phyloP scores from a whole-genome alignment of 2,329 filamentous ascomycete species.

The Aspergillus sergii region DNA sequence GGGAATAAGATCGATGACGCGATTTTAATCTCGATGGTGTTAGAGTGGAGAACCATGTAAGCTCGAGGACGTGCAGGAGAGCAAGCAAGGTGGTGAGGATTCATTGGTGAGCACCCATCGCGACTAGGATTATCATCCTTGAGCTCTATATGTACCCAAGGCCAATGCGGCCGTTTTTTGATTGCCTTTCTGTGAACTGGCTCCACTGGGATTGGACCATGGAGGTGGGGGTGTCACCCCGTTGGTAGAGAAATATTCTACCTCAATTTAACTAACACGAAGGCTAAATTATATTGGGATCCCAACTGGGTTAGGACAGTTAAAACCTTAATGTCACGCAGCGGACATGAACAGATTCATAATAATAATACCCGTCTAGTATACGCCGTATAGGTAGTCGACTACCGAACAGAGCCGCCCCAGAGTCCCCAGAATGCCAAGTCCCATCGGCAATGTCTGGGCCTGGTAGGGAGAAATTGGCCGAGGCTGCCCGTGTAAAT shows the following conservation, averaged over 20 bases:
- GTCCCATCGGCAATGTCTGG: conserved; percentile 10
- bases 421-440: conserved; percentile 11
- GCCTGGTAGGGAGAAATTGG: conserved; percentile 1
- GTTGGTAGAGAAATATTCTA: neutral
- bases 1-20: conserved; percentile 36
- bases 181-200: neutral
- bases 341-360: neutral
- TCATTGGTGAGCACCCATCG: neutral
- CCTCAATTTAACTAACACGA: neutral
- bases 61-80: neutral
- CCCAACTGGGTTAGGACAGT: neutral
- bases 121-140: neutral
- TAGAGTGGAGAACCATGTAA: conserved; percentile 18
- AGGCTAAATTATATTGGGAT: neutral
- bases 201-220: neutral
- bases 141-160: neutral
- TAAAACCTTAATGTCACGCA: neutral
- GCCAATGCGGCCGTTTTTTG: neutral
- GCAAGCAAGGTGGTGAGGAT: neutral
- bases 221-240: neutral
- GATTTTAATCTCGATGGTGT: conserved; percentile 38
- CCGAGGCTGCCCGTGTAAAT: neutral
- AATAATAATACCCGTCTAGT: neutral
- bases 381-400: neutral
- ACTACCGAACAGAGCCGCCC: neutral